phyloP scores from a whole-genome alignment of 2,329 filamentous ascomycete genomes.

The Pseudogymnoascus sp. region DNA sequence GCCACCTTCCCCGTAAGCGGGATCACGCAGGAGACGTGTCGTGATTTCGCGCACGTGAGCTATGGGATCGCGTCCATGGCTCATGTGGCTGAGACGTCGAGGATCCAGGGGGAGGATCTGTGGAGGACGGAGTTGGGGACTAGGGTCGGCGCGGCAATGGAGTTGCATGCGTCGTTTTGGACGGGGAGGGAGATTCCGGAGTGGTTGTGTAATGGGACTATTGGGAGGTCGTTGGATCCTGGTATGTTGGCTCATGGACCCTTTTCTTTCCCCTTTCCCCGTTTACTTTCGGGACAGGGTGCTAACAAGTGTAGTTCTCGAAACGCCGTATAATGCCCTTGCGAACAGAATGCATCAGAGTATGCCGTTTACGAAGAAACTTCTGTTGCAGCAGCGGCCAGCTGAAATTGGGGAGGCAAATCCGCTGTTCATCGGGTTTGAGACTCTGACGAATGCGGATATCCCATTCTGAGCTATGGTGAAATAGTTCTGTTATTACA shows the following conservation, averaged over 20 bases:
- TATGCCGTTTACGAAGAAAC: constrained; percentile 22
- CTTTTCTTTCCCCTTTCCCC: background rate
- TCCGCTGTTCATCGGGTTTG: constrained; percentile 13
- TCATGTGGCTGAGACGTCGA: constrained; percentile 25
- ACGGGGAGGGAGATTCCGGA: constrained; percentile 14
- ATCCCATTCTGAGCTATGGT: background rate
- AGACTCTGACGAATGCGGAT: constrained; percentile 13
- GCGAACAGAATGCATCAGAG: constrained; percentile 16
- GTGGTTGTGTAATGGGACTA: constrained; percentile 19
- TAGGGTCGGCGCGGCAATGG: constrained; percentile 19
- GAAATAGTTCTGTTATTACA: background rate
- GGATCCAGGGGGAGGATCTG: constrained; percentile 25
- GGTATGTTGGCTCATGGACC: background rate
- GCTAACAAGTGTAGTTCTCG: constrained; percentile 17
- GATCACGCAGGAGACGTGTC: constrained; percentile 26
- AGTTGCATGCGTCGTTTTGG: constrained; percentile 8
- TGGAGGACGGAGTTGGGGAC: constrained; percentile 19
- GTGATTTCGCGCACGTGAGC: constrained; percentile 25
- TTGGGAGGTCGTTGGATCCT: constrained; percentile 14
- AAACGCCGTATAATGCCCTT: constrained; percentile 25
- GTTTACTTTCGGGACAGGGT: background rate
- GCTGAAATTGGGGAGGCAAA: constrained; percentile 15
- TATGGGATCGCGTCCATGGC: constrained; percentile 25
- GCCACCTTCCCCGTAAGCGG: constrained; percentile 14
- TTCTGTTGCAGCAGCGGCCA: constrained; percentile 17